Base-by-base conservation (phyloP, 2,329 filamentous ascomycete genomes). In the Chalara sp. region DNA sequence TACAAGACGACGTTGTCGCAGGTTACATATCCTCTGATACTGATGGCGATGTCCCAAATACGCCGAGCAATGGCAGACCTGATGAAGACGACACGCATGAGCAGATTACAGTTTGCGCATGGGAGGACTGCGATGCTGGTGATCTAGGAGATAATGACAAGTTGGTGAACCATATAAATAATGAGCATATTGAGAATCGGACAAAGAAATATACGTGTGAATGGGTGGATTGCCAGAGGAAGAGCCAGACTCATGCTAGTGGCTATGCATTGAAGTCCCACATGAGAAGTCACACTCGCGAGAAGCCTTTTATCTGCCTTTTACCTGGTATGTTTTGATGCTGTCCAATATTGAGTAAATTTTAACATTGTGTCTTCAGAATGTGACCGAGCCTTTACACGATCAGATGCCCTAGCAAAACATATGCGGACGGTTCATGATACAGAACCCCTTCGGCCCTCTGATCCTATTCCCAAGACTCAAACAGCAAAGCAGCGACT, bases 381-480 rank as follows among this genome's bases (percentile, higher is more conserved):
- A 79, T 99, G 93, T 71, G 93, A 99, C 67, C 86, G 92, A 54
- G 91, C 91, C 32, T 99, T 99, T 63, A 99, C 93, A 2, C 80
- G 93, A 58, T 96, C 92, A 29, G 93, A 99, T 63, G 93, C 93
- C 10, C 78, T 99, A 0, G 90, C 92, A 1, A 99, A 99, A 69
- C 93, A 99, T 67, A 97, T 97, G 89, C 87, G 93, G 61, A 97
- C 93, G 12, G 91, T 99, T 37, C 93, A 99, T 73, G 93, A 99
- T 68, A 96, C 92, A 4, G 93, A 99, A 71, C 87, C 89, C 12
- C 76, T 96, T 28, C 84, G 89, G n/a, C 87, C 88, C 5, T 83
- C 81, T 12, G 83, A 91, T 64, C 82, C 86, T 2, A 80, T 89
- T 10, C 83, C 85, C 28, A 87, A 89, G 52, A 78, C 81, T 72